Conservation (phyloP, 306 rosid species). For the Corylus avellana region DNA sequence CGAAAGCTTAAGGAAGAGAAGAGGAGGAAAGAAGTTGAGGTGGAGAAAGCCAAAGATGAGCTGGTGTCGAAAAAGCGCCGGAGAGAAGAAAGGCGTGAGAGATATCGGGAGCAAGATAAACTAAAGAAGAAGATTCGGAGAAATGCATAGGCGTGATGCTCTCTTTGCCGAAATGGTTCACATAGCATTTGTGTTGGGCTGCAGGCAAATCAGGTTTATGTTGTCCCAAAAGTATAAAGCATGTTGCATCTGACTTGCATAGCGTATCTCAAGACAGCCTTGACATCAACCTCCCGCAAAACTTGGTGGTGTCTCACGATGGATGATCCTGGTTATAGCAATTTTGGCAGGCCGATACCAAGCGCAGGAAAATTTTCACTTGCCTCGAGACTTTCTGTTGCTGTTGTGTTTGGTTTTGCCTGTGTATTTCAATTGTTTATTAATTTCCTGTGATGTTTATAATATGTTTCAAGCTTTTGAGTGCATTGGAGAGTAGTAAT, state of each 20-base stretch:
- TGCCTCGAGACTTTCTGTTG: neutral
- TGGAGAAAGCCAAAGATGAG: conserved; percentile 69
- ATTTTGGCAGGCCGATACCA: neutral
- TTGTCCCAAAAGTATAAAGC: neutral
- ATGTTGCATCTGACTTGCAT: neutral
- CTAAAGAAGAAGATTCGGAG: conserved; percentile 61
- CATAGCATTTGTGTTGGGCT: neutral
- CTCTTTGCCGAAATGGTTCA: neutral
- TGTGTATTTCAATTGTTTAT: neutral
- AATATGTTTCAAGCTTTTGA: neutral
- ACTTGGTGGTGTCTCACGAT: neutral
- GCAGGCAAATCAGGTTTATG: neutral
- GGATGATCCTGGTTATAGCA: neutral
- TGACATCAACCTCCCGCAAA: neutral
- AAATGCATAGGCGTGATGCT: conserved; percentile 31
- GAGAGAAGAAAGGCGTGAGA: conserved; percentile 81
- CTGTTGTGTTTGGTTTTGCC: neutral
- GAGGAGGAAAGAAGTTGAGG: conserved; percentile 61
- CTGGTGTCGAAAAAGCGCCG: conserved; percentile 61
- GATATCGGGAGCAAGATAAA: conserved; percentile 73
- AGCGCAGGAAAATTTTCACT: too few species aligned
- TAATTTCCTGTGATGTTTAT: neutral
- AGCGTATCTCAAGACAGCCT: neutral
- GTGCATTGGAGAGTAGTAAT: neutral
- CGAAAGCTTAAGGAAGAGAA: conserved; percentile 69